Percentiles rank a stretch among this genome's conserved stretches.
phyloP scores from a whole-genome alignment of 208 protist species.

The Histomonas meleagridis region DNA sequence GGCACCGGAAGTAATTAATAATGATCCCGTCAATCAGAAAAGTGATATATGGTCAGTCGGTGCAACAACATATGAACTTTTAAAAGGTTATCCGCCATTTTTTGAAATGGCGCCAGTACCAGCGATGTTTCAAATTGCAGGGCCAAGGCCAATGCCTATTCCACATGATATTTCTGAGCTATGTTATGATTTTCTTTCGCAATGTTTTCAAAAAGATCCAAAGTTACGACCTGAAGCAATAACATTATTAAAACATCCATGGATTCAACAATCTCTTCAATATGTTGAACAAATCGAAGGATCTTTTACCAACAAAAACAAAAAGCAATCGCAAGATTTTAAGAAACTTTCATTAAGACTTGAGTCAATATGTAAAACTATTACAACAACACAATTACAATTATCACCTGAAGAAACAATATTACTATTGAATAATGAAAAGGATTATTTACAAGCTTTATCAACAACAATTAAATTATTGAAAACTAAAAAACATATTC shows the following conservation, averaged over 20 bases:
- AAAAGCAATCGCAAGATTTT: not conserved
- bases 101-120: slow-evolving; percentile 67
- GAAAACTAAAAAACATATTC: not conserved
- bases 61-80: slow-evolving; percentile 71
- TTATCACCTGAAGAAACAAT: not conserved
- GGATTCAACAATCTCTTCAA: not conserved
- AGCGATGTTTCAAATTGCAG: slow-evolving; percentile 64
- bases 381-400: no score
- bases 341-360: not conserved
- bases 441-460: not conserved
- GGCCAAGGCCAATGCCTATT: not conserved
- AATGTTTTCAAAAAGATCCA: slow-evolving; percentile 32
- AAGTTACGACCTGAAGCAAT: slow-evolving; percentile 9
- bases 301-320: no score
- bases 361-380: not conserved
- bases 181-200: not conserved
- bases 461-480: not conserved
- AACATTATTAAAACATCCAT: not conserved
- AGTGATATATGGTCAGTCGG: slow-evolving; percentile 56
- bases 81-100: slow-evolving; percentile 69
- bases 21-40: slow-evolving; percentile 49
- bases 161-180: not conserved
- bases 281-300: not conserved
- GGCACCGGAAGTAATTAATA: slow-evolving; percentile 71
- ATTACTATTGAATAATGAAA: not conserved